phyloP scores from a whole-genome alignment of 805 yeast genomes.

The Yamadazyma sp. region DNA sequence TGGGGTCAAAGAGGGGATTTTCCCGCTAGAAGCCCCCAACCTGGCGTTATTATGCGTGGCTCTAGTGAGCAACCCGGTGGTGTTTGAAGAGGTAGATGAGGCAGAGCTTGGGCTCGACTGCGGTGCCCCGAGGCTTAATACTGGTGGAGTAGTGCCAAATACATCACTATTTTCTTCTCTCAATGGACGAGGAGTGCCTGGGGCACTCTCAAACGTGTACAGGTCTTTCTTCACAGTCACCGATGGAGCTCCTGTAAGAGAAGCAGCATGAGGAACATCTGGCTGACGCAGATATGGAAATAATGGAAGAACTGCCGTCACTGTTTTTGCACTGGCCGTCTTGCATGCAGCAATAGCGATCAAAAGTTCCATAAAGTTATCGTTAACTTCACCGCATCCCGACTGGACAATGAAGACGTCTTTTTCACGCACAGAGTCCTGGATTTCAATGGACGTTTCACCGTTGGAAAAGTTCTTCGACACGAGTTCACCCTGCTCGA shows the following conservation, averaged over 20 bases:
- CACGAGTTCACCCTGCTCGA: constrained; percentile 65
- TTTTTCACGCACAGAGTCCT: constrained; percentile 91
- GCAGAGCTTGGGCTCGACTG: background rate
- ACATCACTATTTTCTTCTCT: constrained; percentile 21
- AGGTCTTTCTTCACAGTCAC: constrained; percentile 31
- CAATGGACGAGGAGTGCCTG: constrained; percentile 49
- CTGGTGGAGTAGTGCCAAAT: constrained; percentile 15
- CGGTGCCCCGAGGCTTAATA: constrained; percentile 4
- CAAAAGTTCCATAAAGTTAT: constrained; percentile 76
- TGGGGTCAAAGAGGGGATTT: constrained; percentile 17
- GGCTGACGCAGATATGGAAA: constrained; percentile 97
- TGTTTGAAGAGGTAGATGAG: background rate
- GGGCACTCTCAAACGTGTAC: constrained; percentile 52
- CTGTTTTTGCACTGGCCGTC: constrained; percentile 83
- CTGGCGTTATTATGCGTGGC: constrained; percentile 9
- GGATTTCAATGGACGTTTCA: constrained; percentile 83
- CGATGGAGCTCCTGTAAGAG: constrained; percentile 68
- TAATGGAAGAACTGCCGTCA: constrained; percentile 87
- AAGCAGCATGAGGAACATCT: constrained; percentile 75
- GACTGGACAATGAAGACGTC: constrained; percentile 90
- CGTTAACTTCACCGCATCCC: constrained; percentile 88
- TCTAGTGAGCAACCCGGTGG: constrained; percentile 7
- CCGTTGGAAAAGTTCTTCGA: constrained; percentile 79
- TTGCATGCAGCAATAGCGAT: constrained; percentile 91
- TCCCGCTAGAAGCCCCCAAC: constrained; percentile 1